Evolutionary conservation across 208 protist genomes (phyloP).

Genomic region (Wallacemonas sp.): DNA sequence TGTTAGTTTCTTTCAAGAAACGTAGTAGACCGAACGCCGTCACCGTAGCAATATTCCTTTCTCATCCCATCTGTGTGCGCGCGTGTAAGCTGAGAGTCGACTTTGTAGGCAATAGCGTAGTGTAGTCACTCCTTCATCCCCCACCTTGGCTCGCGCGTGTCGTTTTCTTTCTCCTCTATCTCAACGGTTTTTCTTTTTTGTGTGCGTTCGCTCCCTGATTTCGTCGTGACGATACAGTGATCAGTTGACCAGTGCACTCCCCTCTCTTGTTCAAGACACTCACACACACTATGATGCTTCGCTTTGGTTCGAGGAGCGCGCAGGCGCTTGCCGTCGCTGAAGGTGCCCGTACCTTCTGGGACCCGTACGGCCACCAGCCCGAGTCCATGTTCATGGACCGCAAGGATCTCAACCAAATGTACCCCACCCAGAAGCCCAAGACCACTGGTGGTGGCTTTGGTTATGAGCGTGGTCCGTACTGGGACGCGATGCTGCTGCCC

Average conservation of each 20-base stretch:
- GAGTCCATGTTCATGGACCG: constrained; percentile 91
- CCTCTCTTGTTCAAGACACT: no score
- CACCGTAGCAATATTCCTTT: no score
- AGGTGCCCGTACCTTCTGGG: constrained; percentile 71
- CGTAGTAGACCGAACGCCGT: no score
- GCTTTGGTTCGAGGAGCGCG: constrained; percentile 24
- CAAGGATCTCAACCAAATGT: constrained; percentile 91
- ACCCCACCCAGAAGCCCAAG: constrained; percentile 87
- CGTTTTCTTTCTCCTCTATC: no score
- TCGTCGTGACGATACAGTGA: not conserved
- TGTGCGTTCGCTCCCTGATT: not conserved
- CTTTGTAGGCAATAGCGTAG: not conserved
- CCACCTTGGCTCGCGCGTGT: no score
- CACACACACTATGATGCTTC: constrained; percentile 65
- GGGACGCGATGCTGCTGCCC: constrained; percentile 86
- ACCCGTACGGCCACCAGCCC: constrained; percentile 84
- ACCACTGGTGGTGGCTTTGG: constrained; percentile 89
- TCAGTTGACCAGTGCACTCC: not conserved
- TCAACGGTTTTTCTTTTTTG: constrained; percentile 7
- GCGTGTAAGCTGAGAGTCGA: no score
- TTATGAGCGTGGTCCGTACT: constrained; percentile 89
- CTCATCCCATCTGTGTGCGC: no score
- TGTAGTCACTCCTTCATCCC: constrained; percentile 12
- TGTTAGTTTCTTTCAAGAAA: no score
- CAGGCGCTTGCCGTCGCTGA: constrained; percentile 23